Conservation (phyloP, 352 stramenopile species). For the Phytophthora constricta region DNA sequence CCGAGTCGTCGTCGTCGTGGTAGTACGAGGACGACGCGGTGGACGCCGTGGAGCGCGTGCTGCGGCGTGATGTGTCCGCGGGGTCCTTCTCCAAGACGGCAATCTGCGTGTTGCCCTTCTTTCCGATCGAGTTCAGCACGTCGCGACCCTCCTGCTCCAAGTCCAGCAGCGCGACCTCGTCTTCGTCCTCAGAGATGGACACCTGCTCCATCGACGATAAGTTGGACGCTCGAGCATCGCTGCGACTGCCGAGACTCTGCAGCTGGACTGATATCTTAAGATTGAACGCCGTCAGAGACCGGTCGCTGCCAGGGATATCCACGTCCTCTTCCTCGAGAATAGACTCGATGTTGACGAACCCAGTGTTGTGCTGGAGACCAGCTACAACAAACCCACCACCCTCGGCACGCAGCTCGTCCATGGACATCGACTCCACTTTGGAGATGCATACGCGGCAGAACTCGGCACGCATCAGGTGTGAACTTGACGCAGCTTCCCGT, state of each 20-base stretch:
- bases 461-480: constrained; percentile 34
- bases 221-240: constrained; percentile 19
- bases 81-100: constrained; percentile 34
- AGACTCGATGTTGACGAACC: constrained; percentile 11
- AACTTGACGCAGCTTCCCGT: constrained; percentile 20
- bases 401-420: constrained; percentile 33
- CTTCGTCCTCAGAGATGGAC: constrained; percentile 19
- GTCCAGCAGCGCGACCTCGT: constrained; percentile 23
- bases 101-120: constrained; percentile 26
- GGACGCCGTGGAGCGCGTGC: constrained; percentile 39
- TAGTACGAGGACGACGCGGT: constrained; percentile 38
- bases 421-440: constrained; percentile 36
- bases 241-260: constrained; percentile 15
- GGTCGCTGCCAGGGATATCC: constrained; percentile 17
- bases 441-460: constrained; percentile 45
- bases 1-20: constrained; percentile 28
- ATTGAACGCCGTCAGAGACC: constrained; percentile 23
- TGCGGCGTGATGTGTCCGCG: constrained; percentile 30
- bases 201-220: constrained; percentile 21
- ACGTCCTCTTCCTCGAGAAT: constrained; percentile 9
- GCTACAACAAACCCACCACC: constrained; percentile 6
- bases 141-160: constrained; percentile 25
- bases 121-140: constrained; percentile 47
- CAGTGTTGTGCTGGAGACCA: constrained; percentile 10
- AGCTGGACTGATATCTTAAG: constrained; percentile 21